phyloP scores from a whole-genome alignment of 441 rosid species.

The Gossypium davidsonii region DNA sequence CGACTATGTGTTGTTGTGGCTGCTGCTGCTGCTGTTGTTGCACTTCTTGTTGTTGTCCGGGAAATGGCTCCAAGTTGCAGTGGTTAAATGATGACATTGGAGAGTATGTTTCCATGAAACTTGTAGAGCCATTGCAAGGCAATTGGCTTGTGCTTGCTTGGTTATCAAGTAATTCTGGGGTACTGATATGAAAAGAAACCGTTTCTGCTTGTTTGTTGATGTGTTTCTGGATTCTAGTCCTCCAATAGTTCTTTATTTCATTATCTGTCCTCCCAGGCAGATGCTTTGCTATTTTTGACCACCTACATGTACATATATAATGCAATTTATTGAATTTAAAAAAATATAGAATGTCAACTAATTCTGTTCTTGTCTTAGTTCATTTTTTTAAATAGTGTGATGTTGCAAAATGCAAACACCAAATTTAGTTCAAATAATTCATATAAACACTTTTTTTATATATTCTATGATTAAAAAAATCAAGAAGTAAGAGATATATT shows the following conservation, averaged over 20 bases:
- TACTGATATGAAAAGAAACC: slow-evolving; percentile 23
- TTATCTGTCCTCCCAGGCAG: slow-evolving; percentile 97
- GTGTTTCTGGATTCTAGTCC: slow-evolving; percentile 91
- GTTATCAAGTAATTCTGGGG: slow-evolving; percentile 37
- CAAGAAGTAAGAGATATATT: too few species aligned
- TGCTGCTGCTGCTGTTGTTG: slow-evolving; percentile 9
- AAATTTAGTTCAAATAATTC: too few species aligned
- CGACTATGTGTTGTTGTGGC: not conserved
- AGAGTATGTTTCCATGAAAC: slow-evolving; percentile 37
- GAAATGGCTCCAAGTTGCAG: slow-evolving; percentile 24
- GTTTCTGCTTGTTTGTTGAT: slow-evolving; percentile 51
- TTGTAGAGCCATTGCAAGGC: slow-evolving; percentile 25
- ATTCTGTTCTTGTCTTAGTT: too few species aligned
- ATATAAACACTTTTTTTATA: too few species aligned
- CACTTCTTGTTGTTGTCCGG: not conserved
- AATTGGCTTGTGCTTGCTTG: slow-evolving; percentile 59
- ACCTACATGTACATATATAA: slow-evolving; percentile 34
- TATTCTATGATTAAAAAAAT: too few species aligned
- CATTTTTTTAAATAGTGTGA: too few species aligned
- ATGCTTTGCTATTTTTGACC: slow-evolving; percentile 98
- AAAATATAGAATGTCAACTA: too few species aligned
- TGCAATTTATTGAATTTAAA: too few species aligned
- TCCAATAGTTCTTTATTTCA: slow-evolving; percentile 93
- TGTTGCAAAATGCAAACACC: too few species aligned
- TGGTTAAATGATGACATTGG: slow-evolving; percentile 35